Evolutionary conservation across 148 eudicot species (phyloP).

Genomic region (Rhododendron molle): DNA sequence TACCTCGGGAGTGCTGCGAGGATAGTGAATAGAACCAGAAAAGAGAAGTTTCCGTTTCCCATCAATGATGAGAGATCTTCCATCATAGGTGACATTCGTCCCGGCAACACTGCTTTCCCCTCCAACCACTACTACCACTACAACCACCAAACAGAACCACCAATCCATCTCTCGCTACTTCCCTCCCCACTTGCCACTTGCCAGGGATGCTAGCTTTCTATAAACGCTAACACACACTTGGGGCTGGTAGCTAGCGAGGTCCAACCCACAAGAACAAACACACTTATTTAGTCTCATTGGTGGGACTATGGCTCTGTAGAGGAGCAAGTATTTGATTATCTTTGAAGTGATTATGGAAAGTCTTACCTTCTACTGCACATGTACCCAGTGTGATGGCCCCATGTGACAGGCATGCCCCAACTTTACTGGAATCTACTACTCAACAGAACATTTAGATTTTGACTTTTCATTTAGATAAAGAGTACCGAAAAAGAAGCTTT

Average conservation of each 20-base stretch:
- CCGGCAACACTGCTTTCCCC: neutral
- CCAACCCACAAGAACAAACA: neutral
- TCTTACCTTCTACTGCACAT: neutral
- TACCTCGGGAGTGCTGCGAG: slow-evolving; percentile 87
- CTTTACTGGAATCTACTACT: neutral
- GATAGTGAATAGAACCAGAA: slow-evolving; percentile 86
- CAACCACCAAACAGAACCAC: neutral
- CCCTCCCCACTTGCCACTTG: neutral
- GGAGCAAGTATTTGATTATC: neutral
- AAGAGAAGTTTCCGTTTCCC: slow-evolving; percentile 58
- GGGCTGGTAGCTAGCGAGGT: neutral
- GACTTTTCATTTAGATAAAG: neutral
- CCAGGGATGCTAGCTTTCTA: neutral
- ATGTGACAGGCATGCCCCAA: neutral
- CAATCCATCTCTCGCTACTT: slow-evolving; percentile 1
- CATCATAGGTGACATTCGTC: slow-evolving; percentile 54
- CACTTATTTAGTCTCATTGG: neutral
- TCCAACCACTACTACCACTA: neutral
- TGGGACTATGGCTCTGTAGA: neutral
- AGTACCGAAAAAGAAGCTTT: neutral
- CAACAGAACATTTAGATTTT: neutral
- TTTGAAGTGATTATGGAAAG: neutral
- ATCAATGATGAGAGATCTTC: slow-evolving; percentile 62
- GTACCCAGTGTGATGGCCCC: neutral
- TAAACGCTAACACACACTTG: no score